Percentiles rank a stretch among this genome's conserved stretches.
These are phyloP conservation scores for Hypholoma sublateritium DNA, from an alignment of 768 basidiomycete genomes.

Conservation along the genomic window DNA sequence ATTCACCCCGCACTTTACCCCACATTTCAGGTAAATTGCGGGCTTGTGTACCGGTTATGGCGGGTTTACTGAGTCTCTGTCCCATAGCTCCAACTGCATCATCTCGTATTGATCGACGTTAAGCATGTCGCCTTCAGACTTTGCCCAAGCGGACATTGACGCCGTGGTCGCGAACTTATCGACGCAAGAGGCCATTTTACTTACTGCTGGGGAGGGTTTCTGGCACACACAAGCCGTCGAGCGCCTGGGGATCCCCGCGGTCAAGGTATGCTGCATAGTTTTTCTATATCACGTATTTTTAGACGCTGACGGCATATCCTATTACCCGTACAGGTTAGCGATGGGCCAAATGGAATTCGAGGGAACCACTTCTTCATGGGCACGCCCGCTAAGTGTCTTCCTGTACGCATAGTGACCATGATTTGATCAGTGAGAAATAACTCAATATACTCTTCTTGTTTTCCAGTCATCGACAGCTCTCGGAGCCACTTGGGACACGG, in stretches of 20 bases:
- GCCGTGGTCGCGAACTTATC: slow-evolving; percentile 66
- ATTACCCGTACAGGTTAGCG: slow-evolving; percentile 55
- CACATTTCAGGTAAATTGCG: not conserved
- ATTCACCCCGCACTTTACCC: not conserved
- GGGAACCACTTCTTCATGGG: slow-evolving; percentile 82
- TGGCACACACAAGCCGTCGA: slow-evolving; percentile 73
- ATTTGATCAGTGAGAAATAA: not conserved
- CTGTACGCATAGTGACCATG: slow-evolving; percentile 38
- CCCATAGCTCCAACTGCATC: too few relatives aligned
- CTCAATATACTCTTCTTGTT: not conserved
- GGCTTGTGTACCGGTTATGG: not conserved
- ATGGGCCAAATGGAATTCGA: slow-evolving; percentile 76
- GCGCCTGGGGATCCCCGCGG: slow-evolving; percentile 65
- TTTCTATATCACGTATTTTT: not conserved
- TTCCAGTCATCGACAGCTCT: slow-evolving; percentile 65
- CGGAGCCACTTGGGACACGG: slow-evolving; percentile 71
- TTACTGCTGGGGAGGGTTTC: slow-evolving; percentile 74
- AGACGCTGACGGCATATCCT: not conserved
- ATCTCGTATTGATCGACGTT: not conserved
- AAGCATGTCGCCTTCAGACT: slow-evolving; percentile 66
- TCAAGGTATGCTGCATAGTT: slow-evolving; percentile 47
- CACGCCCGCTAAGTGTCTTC: slow-evolving; percentile 78
- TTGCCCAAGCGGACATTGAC: slow-evolving; percentile 61
- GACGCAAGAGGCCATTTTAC: slow-evolving; percentile 69
- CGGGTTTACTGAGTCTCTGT: not conserved